Conservation (phyloP, 106 monocot species). For the Dendrobium officinale region DNA sequence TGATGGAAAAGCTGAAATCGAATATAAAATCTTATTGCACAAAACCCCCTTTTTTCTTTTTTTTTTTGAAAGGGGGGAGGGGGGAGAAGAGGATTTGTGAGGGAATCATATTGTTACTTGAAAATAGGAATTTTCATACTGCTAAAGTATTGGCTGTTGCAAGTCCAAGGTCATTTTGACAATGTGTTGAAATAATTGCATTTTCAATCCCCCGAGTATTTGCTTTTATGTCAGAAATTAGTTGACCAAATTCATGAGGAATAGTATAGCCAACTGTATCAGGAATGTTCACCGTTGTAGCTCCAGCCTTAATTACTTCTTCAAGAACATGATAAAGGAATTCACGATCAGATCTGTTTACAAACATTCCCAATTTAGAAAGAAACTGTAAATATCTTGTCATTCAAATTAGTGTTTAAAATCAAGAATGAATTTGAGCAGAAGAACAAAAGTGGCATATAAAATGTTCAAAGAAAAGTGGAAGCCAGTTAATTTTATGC, state of each 20-base stretch:
- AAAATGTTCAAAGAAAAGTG: neutral
- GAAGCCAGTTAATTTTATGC: neutral
- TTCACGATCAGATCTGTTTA: constrained; percentile 70
- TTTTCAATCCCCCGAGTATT: constrained; percentile 85
- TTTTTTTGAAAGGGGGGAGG: too few relatives aligned
- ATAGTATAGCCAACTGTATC: constrained; percentile 94
- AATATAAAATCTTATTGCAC: neutral
- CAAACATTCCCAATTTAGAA: neutral
- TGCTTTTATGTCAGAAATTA: constrained; percentile 77
- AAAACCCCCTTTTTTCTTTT: neutral
- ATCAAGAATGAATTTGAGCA: neutral
- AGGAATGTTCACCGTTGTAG: constrained; percentile 89
- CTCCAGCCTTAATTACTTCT: constrained; percentile 93
- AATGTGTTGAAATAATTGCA: constrained; percentile 95
- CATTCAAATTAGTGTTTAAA: neutral
- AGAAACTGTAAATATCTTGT: neutral
- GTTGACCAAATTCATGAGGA: constrained; percentile 63
- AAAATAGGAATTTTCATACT: constrained; percentile 27
- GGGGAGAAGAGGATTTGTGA: too few relatives aligned
- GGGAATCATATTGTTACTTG: too few relatives aligned
- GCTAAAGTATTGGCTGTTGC: constrained; percentile 88
- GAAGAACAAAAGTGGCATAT: neutral
- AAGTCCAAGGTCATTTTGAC: constrained; percentile 95
- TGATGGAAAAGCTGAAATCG: constrained; percentile 13
- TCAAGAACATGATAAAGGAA: constrained; percentile 83